These are phyloP conservation scores for Hebeloma cylindrosporum DNA, from an alignment of 768 basidiomycete genomes.

Conservation along the genomic window DNA sequence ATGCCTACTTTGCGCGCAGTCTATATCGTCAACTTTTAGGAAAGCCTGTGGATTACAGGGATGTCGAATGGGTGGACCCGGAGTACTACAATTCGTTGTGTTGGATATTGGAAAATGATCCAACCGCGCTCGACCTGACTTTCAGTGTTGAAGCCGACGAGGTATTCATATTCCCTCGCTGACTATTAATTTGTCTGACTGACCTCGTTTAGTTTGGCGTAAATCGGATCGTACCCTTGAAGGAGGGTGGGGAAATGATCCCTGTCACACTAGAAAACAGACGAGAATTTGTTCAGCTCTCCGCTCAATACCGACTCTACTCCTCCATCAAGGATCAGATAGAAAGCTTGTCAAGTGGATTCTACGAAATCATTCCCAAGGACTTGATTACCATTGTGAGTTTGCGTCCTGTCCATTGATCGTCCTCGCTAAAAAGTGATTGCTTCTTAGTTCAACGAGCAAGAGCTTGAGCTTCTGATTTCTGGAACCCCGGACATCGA, in stretches of 20 bases:
- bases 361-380: slow-evolving; percentile 98
- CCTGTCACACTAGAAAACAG: slow-evolving; percentile 97
- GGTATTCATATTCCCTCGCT: slow-evolving; percentile 41
- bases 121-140: slow-evolving; percentile 79
- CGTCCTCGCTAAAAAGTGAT: too few relatives aligned
- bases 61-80: slow-evolving; percentile 97
- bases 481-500: slow-evolving; percentile 99
- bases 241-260: slow-evolving; percentile 78
- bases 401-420: slow-evolving; percentile 16
- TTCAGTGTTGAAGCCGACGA: slow-evolving; percentile 97
- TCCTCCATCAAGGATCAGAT: slow-evolving; percentile 97
- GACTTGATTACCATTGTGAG: slow-evolving; percentile 90
- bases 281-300: slow-evolving; percentile 92
- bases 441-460: slow-evolving; percentile 78
- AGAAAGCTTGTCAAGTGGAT: slow-evolving; percentile 83
- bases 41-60: slow-evolving; percentile 92
- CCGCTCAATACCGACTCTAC: slow-evolving; percentile 90
- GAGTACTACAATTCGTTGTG: slow-evolving; percentile 97
- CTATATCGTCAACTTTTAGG: slow-evolving; percentile 94
- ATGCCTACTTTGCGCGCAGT: slow-evolving; percentile 97
- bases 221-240: slow-evolving; percentile 84
- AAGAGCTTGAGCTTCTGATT: slow-evolving; percentile 91
- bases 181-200: slow-evolving; percentile 4
- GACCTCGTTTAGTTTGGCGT: slow-evolving; percentile 71
- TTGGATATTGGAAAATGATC: slow-evolving; percentile 98